phyloP scores from a whole-genome alignment of 2,329 filamentous ascomycete genomes.

The Hypocrella siamensis region DNA sequence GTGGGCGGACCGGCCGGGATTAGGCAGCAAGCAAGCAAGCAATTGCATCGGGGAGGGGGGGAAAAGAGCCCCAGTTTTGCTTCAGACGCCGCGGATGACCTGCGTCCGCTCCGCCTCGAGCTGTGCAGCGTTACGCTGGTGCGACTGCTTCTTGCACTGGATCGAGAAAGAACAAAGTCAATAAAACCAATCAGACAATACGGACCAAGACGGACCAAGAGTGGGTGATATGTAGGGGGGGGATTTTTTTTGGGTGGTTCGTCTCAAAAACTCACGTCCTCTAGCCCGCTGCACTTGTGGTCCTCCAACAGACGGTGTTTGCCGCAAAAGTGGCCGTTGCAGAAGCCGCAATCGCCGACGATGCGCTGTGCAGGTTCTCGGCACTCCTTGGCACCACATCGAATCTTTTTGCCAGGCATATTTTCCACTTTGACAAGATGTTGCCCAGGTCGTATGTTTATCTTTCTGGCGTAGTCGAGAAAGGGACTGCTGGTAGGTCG shows the following conservation, averaged over 20 bases:
- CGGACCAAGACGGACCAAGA: too few relatives aligned
- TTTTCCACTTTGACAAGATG: slow-evolving; percentile 7
- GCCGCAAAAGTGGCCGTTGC: slow-evolving; percentile 83
- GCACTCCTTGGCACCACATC: slow-evolving; percentile 83
- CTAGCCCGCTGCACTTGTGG: slow-evolving; percentile 81
- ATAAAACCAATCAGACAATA: slow-evolving; percentile 4
- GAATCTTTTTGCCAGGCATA: slow-evolving; percentile 62
- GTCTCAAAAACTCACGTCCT: slow-evolving; percentile 52
- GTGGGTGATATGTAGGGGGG: too few relatives aligned
- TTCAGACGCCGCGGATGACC: slow-evolving; percentile 78
- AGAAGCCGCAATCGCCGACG: slow-evolving; percentile 92
- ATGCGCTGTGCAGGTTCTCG: slow-evolving; percentile 78
- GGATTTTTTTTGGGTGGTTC: too few relatives aligned
- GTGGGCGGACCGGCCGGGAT: not conserved
- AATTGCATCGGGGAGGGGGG: not conserved
- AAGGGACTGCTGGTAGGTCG: too few relatives aligned
- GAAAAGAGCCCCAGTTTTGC: not conserved
- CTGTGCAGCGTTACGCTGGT: slow-evolving; percentile 85
- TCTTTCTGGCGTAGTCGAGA: slow-evolving; percentile 1
- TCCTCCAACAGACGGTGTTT: slow-evolving; percentile 90
- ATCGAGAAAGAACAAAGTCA: not conserved
- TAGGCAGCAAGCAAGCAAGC: not conserved
- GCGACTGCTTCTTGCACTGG: slow-evolving; percentile 89
- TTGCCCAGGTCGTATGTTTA: not conserved
- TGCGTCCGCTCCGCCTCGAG: slow-evolving; percentile 85